phyloP scores from a whole-genome alignment of 1,284 basidiomycete genomes.

The Ceratobasidium sp. region DNA sequence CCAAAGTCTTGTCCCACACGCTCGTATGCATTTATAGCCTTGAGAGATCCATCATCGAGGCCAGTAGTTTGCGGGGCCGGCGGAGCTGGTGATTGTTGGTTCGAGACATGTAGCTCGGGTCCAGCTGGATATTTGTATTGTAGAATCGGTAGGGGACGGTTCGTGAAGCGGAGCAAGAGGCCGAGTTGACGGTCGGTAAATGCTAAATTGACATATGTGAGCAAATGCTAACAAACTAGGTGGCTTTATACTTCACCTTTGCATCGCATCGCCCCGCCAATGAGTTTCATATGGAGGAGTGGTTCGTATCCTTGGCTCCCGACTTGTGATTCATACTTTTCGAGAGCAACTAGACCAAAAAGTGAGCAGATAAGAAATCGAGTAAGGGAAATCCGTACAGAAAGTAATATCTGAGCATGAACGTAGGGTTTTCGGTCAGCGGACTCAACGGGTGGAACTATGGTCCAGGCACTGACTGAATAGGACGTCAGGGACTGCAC shows the following conservation, averaged over 20 bases:
- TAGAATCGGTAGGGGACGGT: not conserved
- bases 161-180: slow-evolving; percentile 32
- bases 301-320: slow-evolving; percentile 35
- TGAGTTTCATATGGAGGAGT: slow-evolving; percentile 35
- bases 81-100: not conserved
- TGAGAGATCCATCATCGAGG: not conserved
- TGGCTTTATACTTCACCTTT: slow-evolving; percentile 22
- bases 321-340: slow-evolving; percentile 35
- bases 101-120: not conserved
- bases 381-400: slow-evolving; percentile 1
- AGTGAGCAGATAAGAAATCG: not conserved
- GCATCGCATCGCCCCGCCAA: slow-evolving; percentile 31
- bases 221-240: not conserved
- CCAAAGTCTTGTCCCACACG: slow-evolving; percentile 35
- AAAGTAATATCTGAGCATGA: slow-evolving; percentile 4
- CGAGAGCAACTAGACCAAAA: slow-evolving; percentile 20
- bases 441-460: not conserved
- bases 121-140: not conserved
- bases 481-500: slow-evolving; percentile 36
- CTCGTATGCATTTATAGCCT: slow-evolving; percentile 4
- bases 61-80: not conserved
- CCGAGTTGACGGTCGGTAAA: slow-evolving; percentile 39
- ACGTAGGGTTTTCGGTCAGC: not conserved
- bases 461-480: slow-evolving; percentile 33
- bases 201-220: slow-evolving; percentile 9